Evolutionary conservation across 179 eudicot species (phyloP).

Genomic region (Corrigiola litoralis): DNA sequence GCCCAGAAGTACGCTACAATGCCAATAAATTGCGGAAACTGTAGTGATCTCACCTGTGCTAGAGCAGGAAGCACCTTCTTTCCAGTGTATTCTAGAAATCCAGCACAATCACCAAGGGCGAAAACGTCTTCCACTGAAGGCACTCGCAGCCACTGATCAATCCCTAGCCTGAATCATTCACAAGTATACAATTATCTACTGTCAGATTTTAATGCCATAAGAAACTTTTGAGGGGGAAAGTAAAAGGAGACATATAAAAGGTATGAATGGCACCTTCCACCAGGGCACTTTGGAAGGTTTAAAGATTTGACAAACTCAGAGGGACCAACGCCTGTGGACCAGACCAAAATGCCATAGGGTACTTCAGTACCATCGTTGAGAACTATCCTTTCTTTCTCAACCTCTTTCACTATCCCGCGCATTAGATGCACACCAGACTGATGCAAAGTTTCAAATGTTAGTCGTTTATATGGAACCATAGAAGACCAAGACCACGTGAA

Average conservation of each 20-base stretch:
- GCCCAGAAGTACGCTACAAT: too few species aligned
- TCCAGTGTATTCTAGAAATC: conserved; percentile 73
- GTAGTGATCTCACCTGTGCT: conserved; percentile 87
- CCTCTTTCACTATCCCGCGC: conserved; percentile 82
- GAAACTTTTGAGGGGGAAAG: background rate
- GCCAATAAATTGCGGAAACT: too few species aligned
- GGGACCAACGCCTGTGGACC: conserved; percentile 97
- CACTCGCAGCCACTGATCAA: conserved; percentile 76
- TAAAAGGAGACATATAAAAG: background rate
- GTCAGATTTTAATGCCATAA: background rate
- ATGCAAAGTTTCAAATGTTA: background rate
- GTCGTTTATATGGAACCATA: background rate
- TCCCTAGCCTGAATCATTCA: conserved; percentile 51
- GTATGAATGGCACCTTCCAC: conserved; percentile 58
- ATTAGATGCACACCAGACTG: conserved; percentile 77
- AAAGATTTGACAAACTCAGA: conserved; percentile 65
- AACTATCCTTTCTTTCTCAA: conserved; percentile 52
- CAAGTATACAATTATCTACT: background rate
- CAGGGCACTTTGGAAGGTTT: conserved; percentile 65
- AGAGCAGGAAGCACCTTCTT: conserved; percentile 82
- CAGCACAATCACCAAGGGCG: conserved; percentile 89
- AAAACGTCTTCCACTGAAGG: conserved; percentile 81
- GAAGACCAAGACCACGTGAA: background rate
- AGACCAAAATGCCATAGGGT: conserved; percentile 80
- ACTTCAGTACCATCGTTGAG: conserved; percentile 87